A percentile compares a stretch with the other conserved stretches of the same genome.
Conservation (phyloP, 1,139 yeast species). For the Meyerozyma elateridarum region DNA sequence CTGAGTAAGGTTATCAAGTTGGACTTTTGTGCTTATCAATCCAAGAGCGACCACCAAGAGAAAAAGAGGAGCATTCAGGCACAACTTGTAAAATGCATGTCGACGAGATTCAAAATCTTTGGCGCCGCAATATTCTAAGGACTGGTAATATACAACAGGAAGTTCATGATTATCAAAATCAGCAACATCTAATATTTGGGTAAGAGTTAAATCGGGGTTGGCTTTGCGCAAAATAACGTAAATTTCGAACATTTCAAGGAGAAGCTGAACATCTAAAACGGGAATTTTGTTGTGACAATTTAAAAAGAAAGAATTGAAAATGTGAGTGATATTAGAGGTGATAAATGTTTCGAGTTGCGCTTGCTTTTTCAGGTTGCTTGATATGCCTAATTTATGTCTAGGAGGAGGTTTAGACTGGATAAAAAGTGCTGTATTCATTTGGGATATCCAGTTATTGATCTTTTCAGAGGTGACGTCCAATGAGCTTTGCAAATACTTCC, state of each 20-base stretch:
- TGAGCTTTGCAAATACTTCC: slow-evolving; percentile 25
- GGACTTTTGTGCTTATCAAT: slow-evolving; percentile 27
- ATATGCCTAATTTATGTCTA: background rate
- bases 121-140: slow-evolving; percentile 12
- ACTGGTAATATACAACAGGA: slow-evolving; percentile 12
- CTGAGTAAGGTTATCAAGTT: slow-evolving; percentile 29
- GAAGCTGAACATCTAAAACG: slow-evolving; percentile 25
- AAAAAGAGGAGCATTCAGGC: slow-evolving; percentile 25
- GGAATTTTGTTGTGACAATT: slow-evolving; percentile 36
- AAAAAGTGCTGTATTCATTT: background rate
- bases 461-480: slow-evolving; percentile 16
- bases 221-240: slow-evolving; percentile 20
- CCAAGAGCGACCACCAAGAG: slow-evolving; percentile 33
- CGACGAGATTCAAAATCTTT: slow-evolving; percentile 19
- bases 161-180: slow-evolving; percentile 12
- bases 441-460: slow-evolving; percentile 6
- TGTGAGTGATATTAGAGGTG: slow-evolving; percentile 2
- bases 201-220: slow-evolving; percentile 20
- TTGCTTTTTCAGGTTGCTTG: background rate
- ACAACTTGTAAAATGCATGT: slow-evolving; percentile 19
- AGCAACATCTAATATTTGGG: slow-evolving; percentile 19
- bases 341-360: slow-evolving; percentile 3
- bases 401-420: background rate
- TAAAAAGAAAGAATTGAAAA: slow-evolving; percentile 28
- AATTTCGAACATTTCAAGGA: slow-evolving; percentile 29